Evolutionary conservation across 2,329 filamentous ascomycete species (phyloP), one percentile per base, ranked within the genome.

Genomic region (Hawksworthiomyces lignivorus): DNA sequence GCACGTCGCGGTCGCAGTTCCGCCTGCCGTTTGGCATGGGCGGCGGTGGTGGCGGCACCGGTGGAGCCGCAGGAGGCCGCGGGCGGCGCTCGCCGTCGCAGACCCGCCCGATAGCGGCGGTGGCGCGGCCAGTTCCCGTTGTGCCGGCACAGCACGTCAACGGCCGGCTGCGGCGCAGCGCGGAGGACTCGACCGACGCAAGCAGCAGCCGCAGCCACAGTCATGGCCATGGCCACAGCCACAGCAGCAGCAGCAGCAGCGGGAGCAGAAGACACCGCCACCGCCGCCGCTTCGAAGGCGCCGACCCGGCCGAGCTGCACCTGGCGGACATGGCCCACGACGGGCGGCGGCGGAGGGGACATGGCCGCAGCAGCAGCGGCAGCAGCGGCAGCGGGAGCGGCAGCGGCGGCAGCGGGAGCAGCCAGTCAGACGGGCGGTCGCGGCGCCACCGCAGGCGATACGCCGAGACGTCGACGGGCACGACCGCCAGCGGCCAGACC

Each of bases 271-370:
- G 42, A 20, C 29, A 36, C 36, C 21, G 41, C 24, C 32, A 43
- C 3, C 39, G 46, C 9, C 44, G 56, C 26, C 54, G 51, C 19
- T 64, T 66, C 46, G 53, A 61, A 15, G 63, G 64, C 11, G 59
- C 66, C 4, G 69, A 74, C 49, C 68, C 69, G 14, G 72, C 70
- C 19, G 70, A 72, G 44, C 56, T 65, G 47, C 65, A 69, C 43
- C 54, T 76, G 3, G 67, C 66, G 26, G 59, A 66, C 19, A 54
- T 69, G 41, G 65, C 65, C 36, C 61, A 67, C 19, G 61, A 63
- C 5, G 57, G 60, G 24, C 57, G 65, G 40, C 59, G 63, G 52
- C 55, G 61, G 46, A n/a, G n/a, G n/a, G n/a, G n/a, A n/a, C n/a
- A n/a, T n/a, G n/a, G n/a, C n/a, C n/a, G n/a, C 40, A 52, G 37